These are phyloP conservation scores for Bipolaris cookei DNA, from an alignment of 2,329 filamentous ascomycete species.

Conservation along the genomic window DNA sequence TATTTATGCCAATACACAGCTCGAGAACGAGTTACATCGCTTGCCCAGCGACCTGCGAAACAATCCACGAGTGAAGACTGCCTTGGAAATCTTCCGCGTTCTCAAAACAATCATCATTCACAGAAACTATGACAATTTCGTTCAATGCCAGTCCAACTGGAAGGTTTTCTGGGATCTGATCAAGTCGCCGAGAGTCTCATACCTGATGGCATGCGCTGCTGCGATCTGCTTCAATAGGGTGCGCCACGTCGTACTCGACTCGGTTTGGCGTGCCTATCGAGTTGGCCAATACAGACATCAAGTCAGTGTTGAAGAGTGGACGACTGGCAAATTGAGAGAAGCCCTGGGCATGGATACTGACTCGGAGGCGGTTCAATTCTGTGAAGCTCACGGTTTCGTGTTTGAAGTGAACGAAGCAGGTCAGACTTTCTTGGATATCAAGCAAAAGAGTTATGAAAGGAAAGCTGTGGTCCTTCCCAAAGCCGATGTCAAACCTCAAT, in stretches of 20 bases:
- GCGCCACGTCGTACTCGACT: slow-evolving; percentile 62
- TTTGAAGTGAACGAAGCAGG: slow-evolving; percentile 57
- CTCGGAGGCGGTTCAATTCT: slow-evolving; percentile 61
- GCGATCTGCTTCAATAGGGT: slow-evolving; percentile 68
- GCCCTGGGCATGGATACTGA: slow-evolving; percentile 63
- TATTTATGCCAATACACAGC: slow-evolving; percentile 52
- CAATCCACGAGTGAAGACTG: slow-evolving; percentile 61
- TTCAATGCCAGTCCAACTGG: slow-evolving; percentile 65
- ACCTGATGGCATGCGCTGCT: slow-evolving; percentile 68
- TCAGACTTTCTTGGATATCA: slow-evolving; percentile 60
- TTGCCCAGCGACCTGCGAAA: slow-evolving; percentile 59
- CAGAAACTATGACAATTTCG: slow-evolving; percentile 56
- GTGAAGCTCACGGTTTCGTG: slow-evolving; percentile 59
- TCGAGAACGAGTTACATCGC: slow-evolving; percentile 64
- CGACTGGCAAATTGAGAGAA: slow-evolving; percentile 57
- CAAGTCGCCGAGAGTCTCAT: slow-evolving; percentile 62
- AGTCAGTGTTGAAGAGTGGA: slow-evolving; percentile 58
- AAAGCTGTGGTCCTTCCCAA: slow-evolving; percentile 28
- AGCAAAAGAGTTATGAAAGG: slow-evolving; percentile 51
- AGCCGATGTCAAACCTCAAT: slow-evolving; percentile 52
- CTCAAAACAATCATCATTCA: slow-evolving; percentile 60
- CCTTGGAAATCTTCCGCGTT: slow-evolving; percentile 63
- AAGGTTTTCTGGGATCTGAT: slow-evolving; percentile 64
- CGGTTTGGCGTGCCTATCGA: slow-evolving; percentile 61
- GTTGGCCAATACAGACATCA: slow-evolving; percentile 56